These are phyloP conservation scores for Eucalyptus regnans DNA, from an alignment of 345 rosid genomes.

Conservation along the genomic window DNA sequence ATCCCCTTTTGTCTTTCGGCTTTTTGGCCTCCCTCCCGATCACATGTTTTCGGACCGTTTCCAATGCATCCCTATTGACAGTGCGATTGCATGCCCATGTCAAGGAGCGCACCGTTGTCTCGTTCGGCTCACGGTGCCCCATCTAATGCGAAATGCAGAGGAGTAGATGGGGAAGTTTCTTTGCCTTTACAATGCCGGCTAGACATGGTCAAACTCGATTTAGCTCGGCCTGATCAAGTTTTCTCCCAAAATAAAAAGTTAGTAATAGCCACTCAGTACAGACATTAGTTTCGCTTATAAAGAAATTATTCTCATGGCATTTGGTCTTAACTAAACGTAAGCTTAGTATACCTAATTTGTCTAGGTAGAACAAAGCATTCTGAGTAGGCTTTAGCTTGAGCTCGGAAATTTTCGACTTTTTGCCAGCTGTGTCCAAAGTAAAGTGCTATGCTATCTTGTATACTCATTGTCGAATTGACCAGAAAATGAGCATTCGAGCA, in stretches of 20 bases:
- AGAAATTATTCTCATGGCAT: neutral
- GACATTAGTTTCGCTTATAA: neutral
- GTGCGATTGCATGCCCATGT: neutral
- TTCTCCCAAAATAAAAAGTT: neutral
- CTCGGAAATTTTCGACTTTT: neutral
- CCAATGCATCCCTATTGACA: neutral
- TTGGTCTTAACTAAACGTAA: neutral
- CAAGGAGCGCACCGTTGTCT: neutral
- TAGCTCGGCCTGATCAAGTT: neutral
- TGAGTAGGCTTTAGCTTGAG: neutral
- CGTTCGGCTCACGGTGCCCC: neutral
- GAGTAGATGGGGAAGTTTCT: neutral
- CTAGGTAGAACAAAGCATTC: neutral
- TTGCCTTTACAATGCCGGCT: neutral
- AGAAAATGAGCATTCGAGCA: neutral
- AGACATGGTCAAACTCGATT: neutral
- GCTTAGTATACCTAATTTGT: neutral
- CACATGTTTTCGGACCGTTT: neutral
- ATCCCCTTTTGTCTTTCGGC: neutral
- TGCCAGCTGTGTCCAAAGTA: neutral
- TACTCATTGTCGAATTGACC: neutral
- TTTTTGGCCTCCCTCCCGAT: no score
- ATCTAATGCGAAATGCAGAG: neutral
- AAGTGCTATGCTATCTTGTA: neutral
- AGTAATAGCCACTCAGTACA: fast-evolving